Evolutionary conservation across 352 stramenopile genomes (phyloP).

Genomic region (Pythium brachiatum): DNA sequence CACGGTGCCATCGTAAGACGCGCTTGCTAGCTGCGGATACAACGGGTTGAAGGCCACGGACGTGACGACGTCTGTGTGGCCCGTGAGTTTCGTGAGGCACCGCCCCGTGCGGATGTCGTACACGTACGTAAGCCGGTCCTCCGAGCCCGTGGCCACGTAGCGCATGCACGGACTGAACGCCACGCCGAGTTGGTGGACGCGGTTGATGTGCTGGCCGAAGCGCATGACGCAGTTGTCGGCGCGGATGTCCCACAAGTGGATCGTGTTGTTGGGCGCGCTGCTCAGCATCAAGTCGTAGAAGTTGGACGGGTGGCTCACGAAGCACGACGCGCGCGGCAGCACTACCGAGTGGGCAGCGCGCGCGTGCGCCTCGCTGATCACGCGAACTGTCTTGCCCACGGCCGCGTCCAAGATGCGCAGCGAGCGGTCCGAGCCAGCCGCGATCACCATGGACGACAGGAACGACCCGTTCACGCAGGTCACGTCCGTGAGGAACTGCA

Average conservation of each 20-base stretch:
- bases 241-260: constrained; percentile 86
- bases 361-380: constrained; percentile 62
- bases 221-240: constrained; percentile 83
- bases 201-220: constrained; percentile 83
- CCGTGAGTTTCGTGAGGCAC: constrained; percentile 50
- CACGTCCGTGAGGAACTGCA: constrained; percentile 69
- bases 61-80: constrained; percentile 78
- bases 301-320: constrained; percentile 63
- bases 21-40: constrained; percentile 77
- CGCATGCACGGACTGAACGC: constrained; percentile 90
- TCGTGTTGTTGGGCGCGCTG: constrained; percentile 61
- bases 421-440: constrained; percentile 71
- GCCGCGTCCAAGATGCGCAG: constrained; percentile 75
- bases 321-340: constrained; percentile 65
- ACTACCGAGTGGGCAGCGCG: constrained; percentile 63
- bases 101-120: constrained; percentile 85
- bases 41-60: constrained; percentile 77
- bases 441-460: constrained; percentile 73
- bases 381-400: constrained; percentile 44
- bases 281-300: constrained; percentile 86
- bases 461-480: constrained; percentile 79
- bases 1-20: constrained; percentile 59
- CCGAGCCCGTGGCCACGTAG: constrained; percentile 84
- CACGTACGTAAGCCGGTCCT: constrained; percentile 78
- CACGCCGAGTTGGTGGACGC: constrained; percentile 64